phyloP scores from a whole-genome alignment of 176 grass and related monocot species.

The Eleusine coracana region DNA sequence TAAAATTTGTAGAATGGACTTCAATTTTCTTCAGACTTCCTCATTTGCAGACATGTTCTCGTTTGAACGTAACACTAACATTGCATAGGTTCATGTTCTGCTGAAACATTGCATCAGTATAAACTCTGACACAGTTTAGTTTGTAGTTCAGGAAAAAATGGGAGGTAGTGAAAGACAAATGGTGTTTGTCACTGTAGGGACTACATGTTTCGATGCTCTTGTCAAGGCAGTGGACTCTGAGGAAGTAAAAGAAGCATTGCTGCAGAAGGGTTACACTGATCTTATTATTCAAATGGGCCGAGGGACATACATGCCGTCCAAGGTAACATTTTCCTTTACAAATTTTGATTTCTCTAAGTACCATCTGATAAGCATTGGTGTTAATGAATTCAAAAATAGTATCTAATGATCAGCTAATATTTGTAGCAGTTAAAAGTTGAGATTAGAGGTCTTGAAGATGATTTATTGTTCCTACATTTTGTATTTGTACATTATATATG shows the following conservation, averaged over 20 bases:
- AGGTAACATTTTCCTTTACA: conserved; percentile 38
- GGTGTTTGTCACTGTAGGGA: conserved; percentile 87
- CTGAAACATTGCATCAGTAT: not conserved
- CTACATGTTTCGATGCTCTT: conserved; percentile 79
- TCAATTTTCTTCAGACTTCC: not conserved
- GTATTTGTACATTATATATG: not conserved
- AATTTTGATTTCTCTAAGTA: not conserved
- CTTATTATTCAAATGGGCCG: conserved; percentile 74
- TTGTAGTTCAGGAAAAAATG: not conserved
- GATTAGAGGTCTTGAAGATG: not conserved
- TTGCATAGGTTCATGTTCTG: not conserved
- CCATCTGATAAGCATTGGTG: not conserved
- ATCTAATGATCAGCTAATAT: not conserved
- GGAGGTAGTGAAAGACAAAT: conserved; percentile 32
- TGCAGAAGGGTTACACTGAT: conserved; percentile 59
- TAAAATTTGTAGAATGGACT: not conserved
- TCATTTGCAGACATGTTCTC: not conserved
- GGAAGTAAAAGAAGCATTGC: conserved; percentile 61
- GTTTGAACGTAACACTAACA: not conserved
- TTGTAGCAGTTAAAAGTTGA: not conserved
- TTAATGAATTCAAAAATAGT: not conserved
- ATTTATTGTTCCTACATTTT: not conserved
- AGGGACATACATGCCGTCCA: conserved; percentile 56
- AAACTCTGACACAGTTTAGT: not conserved
- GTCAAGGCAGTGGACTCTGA: conserved; percentile 61